phyloP scores from a whole-genome alignment of 345 rosid species.

The Mangifera indica region DNA sequence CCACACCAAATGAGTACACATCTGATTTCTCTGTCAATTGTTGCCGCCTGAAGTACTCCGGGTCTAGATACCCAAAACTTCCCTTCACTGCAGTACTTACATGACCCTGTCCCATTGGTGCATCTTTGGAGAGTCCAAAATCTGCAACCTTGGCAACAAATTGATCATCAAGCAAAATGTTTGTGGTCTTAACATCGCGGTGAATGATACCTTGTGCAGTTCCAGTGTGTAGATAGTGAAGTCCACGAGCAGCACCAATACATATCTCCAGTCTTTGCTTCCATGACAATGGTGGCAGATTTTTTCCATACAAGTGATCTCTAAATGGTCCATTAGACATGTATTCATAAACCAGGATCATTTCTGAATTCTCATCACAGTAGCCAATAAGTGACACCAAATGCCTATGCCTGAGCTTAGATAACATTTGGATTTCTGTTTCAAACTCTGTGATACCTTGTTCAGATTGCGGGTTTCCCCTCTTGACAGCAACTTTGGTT shows the following conservation, averaged over 20 bases:
- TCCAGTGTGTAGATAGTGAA: conserved; percentile 81
- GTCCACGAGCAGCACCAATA: conserved; percentile 80
- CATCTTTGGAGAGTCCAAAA: conserved; percentile 79
- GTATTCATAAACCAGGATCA: conserved; percentile 81
- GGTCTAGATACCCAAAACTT: conserved; percentile 55
- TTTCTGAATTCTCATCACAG: conserved; percentile 72
- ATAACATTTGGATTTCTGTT: conserved; percentile 84
- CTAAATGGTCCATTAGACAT: conserved; percentile 81
- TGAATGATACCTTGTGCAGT: conserved; percentile 92
- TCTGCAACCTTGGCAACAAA: conserved; percentile 84
- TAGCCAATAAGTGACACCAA: conserved; percentile 80
- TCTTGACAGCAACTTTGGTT: conserved; percentile 73
- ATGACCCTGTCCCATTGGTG: conserved; percentile 66
- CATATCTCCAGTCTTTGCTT: conserved; percentile 73
- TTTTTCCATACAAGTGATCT: conserved; percentile 73
- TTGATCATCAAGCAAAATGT: conserved; percentile 69
- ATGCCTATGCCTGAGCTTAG: conserved; percentile 83
- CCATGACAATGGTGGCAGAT: conserved; percentile 64
- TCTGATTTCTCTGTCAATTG: conserved; percentile 55
- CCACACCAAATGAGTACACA: conserved; percentile 57
- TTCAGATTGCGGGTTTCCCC: conserved; percentile 88
- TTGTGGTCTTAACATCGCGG: conserved; percentile 81
- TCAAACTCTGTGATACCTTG: conserved; percentile 84
- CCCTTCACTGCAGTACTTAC: conserved; percentile 65
- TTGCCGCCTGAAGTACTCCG: conserved; percentile 54